Conservation (phyloP, 192 early-diverging fungal genomes). For the Dissophora globulifera region DNA sequence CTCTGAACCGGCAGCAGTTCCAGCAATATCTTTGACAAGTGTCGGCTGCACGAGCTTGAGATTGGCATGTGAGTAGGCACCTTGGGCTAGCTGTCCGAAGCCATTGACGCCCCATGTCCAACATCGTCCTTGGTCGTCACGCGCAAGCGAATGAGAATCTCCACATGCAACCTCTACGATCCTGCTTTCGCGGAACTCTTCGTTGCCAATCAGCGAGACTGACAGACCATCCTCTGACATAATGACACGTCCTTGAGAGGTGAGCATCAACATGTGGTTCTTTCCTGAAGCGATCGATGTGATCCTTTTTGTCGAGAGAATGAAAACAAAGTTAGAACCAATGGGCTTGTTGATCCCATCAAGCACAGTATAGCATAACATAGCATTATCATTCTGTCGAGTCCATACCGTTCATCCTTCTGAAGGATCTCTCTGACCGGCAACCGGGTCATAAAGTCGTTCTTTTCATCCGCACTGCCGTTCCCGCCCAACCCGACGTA, state of each 20-base stretch:
- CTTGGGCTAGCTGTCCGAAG: constrained; percentile 54
- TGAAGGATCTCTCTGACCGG: constrained; percentile 25
- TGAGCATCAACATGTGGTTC: constrained; percentile 52
- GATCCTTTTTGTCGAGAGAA: constrained; percentile 23
- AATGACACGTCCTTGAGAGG: constrained; percentile 55
- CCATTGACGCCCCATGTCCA: constrained; percentile 53
- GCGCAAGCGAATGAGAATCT: constrained; percentile 51
- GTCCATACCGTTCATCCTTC: constrained; percentile 24
- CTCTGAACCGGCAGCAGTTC: constrained; percentile 17
- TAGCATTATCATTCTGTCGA: background rate
- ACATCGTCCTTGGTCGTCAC: constrained; percentile 46
- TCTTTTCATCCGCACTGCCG: background rate
- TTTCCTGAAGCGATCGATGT: constrained; percentile 49
- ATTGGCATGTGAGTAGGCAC: constrained; percentile 47
- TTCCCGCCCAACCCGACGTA: constrained; percentile 48
- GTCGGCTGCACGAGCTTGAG: constrained; percentile 37
- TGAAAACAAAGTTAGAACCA: too few species aligned
- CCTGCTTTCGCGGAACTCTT: constrained; percentile 23
- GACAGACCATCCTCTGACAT: constrained; percentile 47
- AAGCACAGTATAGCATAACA: too few species aligned
- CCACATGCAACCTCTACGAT: constrained; percentile 53
- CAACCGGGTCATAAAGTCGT: constrained; percentile 39
- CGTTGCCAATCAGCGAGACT: constrained; percentile 24
- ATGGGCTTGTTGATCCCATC: too few species aligned
- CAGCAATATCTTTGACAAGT: constrained; percentile 37